These are phyloP conservation scores for Carex littledalei DNA, from an alignment of 176 grass and related monocot genomes.

Conservation along the genomic window DNA sequence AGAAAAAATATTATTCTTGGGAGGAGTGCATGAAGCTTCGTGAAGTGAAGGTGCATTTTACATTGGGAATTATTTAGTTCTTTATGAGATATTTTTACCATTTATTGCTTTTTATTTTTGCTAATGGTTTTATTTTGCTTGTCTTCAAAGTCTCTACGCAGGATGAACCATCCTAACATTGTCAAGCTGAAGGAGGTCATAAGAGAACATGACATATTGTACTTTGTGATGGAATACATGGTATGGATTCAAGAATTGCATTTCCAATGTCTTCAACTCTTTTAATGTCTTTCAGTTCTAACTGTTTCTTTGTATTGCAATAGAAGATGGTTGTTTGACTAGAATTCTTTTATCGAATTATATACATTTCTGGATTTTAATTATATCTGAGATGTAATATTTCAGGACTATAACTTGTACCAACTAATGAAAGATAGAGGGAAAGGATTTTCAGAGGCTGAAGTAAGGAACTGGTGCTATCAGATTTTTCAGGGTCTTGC, in stretches of 20 bases:
- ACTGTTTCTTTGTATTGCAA: constrained; percentile 15
- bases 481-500: constrained; percentile 98
- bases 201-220: constrained; percentile 83
- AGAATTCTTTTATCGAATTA: not conserved
- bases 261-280: not conserved
- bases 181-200: constrained; percentile 99
- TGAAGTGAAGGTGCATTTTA: constrained; percentile 81
- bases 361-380: not conserved
- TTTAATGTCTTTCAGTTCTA: constrained; percentile 3
- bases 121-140: constrained; percentile 18
- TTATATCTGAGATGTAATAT: constrained; percentile 9
- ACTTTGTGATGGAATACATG: constrained; percentile 98
- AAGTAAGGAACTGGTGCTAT: constrained; percentile 96
- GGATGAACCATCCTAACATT: constrained; percentile 95
- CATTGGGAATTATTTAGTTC: not conserved
- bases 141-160: constrained; percentile 58
- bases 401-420: constrained; percentile 85
- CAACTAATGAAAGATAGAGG: constrained; percentile 97
- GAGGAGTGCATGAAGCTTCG: constrained; percentile 95
- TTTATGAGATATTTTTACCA: not conserved
- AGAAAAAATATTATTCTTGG: constrained; percentile 96
- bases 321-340: not conserved
- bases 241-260: constrained; percentile 39
- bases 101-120: no score
- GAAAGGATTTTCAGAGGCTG: constrained; percentile 60